Evolutionary conservation across 225 moss, liverwort and hornwort species (phyloP).

Genomic region (Takakia lepidozioides): DNA sequence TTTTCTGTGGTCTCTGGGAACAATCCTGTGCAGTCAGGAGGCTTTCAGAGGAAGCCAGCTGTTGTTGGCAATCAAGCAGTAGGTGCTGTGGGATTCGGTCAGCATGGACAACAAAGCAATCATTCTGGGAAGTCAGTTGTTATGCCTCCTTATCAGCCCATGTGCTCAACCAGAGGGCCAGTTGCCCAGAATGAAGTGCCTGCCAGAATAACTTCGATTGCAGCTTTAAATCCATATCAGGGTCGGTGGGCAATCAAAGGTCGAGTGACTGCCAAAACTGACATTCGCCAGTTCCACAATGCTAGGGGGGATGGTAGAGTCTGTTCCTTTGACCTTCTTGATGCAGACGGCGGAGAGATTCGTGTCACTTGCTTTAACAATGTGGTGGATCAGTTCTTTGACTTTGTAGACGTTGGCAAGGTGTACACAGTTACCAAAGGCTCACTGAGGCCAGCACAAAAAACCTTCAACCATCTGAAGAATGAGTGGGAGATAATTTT

Average conservation of each 20-base stretch:
- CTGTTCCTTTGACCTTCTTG: conserved; percentile 35
- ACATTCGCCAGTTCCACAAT: conserved; percentile 28
- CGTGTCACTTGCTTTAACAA: conserved; percentile 43
- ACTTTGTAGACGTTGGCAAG: conserved; percentile 21
- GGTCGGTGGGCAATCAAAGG: conserved; percentile 52
- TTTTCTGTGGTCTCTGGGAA: conserved; percentile 40
- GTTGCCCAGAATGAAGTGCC: conserved; percentile 3
- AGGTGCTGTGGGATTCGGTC: conserved; percentile 40
- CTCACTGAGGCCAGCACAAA: conserved; percentile 30
- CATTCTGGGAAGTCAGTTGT: conserved; percentile 44
- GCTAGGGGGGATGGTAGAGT: conserved; percentile 48
- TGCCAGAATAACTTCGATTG: conserved; percentile 35
- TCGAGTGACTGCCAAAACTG: conserved; percentile 33
- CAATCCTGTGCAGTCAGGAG: conserved; percentile 31
- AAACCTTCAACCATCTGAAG: conserved; percentile 42
- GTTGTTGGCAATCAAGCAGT: conserved; percentile 27
- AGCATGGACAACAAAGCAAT: conserved; percentile 45
- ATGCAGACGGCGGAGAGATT: conserved; percentile 51
- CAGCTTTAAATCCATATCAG: conserved; percentile 41
- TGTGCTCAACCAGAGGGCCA: no score
- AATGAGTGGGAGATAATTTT: conserved; percentile 46
- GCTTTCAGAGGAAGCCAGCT: conserved; percentile 23
- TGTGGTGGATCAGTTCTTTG: conserved; percentile 35
- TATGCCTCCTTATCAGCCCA: no score
- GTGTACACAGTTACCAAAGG: conserved; percentile 41